Evolutionary conservation across 345 rosid genomes (phyloP), one percentile per base, ranked within the genome.

Genomic region (Lepidium sativum): DNA sequence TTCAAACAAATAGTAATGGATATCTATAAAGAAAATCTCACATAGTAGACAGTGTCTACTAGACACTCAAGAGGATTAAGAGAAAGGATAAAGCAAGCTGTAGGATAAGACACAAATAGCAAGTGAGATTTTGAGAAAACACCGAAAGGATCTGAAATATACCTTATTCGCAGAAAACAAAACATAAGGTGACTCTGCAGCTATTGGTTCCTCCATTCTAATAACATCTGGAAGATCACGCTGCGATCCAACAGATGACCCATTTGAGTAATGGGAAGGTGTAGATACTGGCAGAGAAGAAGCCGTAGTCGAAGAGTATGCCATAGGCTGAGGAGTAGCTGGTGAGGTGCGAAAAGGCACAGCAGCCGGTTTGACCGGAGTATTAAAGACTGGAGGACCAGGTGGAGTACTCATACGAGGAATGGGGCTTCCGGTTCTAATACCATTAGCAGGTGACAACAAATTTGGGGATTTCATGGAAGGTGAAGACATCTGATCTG

Each of bases 281-380:
- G 92, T 78, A 56, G 99, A 88, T 41, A 91, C 79, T 2, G 97
- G 95, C 68, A 94, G 76, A 51, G 95, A 77, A 42, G 88, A 81
- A 62, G 84, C 81, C 0, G 72, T 67, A 41, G 73, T 73, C 0
- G 92, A 80, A 60, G 97, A 84, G 74, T 81, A 84, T 20, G 95
- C 95, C 61, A 88, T 77, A 17, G 96, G 95, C 78, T 85, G 99
- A 55, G 96, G 97, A 75, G 91, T 85, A 67, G 92, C 81, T 33
- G 96, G 99, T 8, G 96, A 86, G 18, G 86, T 83, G 51, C 91
- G 86, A 63, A 94, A 88, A 71, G 99, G 97, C 65, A 90, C 96
- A 70, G 96, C 89, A 64, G 99, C 96, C 39, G 96, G 96, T 27
- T 91, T 79, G 47, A 94, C 88, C 9, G 99, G 99, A 13, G 96